Evolutionary conservation across 129 eudicot species (phyloP).

Genomic region (Centaurea solstitialis): DNA sequence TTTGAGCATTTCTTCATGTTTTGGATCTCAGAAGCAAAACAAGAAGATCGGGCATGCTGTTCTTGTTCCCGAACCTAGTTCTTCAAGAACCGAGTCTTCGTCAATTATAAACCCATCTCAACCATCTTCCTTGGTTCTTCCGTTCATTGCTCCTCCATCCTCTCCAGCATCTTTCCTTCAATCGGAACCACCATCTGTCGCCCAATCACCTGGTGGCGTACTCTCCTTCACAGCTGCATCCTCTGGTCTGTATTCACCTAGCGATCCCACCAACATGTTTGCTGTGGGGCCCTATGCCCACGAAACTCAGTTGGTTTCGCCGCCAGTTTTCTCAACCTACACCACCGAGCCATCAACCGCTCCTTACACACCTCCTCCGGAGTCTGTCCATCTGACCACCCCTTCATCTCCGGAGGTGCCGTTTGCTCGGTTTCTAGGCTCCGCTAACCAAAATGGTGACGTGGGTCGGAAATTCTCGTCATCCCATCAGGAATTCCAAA

Average conservation of each 20-base stretch:
- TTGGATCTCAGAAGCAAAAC: constrained; percentile 65
- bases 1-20: constrained; percentile 77
- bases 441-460: constrained; percentile 50
- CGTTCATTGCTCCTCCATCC: constrained; percentile 93
- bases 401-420: constrained; percentile 99
- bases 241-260: constrained; percentile 80
- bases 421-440: constrained; percentile 90
- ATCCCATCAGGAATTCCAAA: constrained; percentile 70
- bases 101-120: constrained; percentile 41
- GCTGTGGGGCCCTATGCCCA: constrained; percentile 93
- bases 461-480: constrained; percentile 44
- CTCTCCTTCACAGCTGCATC: constrained; percentile 57
- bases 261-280: constrained; percentile 75
- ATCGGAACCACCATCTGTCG: constrained; percentile 82
- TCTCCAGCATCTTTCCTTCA: constrained; percentile 94
- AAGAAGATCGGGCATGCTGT: constrained; percentile 75
- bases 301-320: constrained; percentile 89
- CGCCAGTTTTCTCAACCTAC: constrained; percentile 86
- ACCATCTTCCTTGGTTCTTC: constrained; percentile 52
- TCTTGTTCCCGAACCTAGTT: constrained; percentile 61
- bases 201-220: constrained; percentile 71
- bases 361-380: constrained; percentile 95
- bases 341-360: constrained; percentile 98
- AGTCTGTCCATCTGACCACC: constrained; percentile 83
- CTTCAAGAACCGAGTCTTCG: constrained; percentile 39